phyloP scores from a whole-genome alignment of 2,329 filamentous ascomycete species.

The Pleomassaria siparia region DNA sequence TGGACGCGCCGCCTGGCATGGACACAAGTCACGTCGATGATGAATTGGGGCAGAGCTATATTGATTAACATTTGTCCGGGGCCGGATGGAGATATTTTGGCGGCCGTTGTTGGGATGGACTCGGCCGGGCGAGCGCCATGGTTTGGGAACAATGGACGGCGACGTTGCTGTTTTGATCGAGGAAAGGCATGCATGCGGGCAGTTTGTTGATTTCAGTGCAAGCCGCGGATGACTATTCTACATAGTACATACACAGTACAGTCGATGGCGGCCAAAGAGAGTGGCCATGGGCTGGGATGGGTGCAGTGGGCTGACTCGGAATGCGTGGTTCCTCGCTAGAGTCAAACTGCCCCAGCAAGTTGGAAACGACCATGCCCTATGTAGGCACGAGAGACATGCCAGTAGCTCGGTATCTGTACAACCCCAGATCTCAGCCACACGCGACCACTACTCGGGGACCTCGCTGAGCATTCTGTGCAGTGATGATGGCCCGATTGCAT shows the following conservation, averaged over 20 bases:
- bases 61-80: conserved; percentile 13
- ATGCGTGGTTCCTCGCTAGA: conserved; percentile 16
- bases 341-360: conserved; percentile 17
- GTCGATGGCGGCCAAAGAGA: conserved; percentile 1
- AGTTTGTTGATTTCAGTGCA: conserved; percentile 11
- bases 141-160: conserved; percentile 19
- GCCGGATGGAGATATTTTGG: conserved; percentile 18
- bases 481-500: conserved; percentile 11
- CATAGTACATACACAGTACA: too few species aligned
- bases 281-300: conserved; percentile 1
- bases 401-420: conserved; percentile 14
- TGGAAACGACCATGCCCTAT: conserved; percentile 15
- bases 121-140: conserved; percentile 11
- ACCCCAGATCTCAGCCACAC: conserved; percentile 23
- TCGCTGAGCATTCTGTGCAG: conserved; percentile 10
- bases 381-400: conserved; percentile 18
- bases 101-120: conserved; percentile 20
- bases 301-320: conserved; percentile 18
- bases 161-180: conserved; percentile 25
- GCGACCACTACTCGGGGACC: conserved; percentile 16
- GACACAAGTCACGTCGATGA: neutral
- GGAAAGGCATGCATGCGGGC: conserved; percentile 13
- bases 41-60: conserved; percentile 3
- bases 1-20: neutral
- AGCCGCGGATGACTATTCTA: neutral